Evolutionary conservation across 495 filamentous ascomycete genomes (phyloP), one percentile per base, ranked within the genome.

Genomic region (Xylaria acuta): DNA sequence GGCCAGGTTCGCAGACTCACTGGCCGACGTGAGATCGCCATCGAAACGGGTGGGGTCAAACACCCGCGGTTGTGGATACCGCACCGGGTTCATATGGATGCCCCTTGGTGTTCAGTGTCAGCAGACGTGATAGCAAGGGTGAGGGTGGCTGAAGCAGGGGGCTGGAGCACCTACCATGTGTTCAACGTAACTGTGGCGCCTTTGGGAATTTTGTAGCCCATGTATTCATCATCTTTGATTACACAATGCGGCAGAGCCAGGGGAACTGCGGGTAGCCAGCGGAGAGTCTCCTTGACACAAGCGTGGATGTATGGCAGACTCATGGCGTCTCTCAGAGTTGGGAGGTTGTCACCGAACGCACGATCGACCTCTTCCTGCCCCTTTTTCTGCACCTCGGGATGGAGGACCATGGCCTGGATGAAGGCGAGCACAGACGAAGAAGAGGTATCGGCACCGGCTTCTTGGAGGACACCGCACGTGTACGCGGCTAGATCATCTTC

Each of bases 261-360:
- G 1, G 86, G 81, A 1, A 83, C 82, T 16, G 85, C 81, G 20
- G 88, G 87, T 12, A 84, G 75, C 88, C 88, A 90, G 45, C 88
- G 81, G n/a, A 89, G 76, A 20, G 78, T 80, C 73, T 89, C 86
- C 73, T 88, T 87, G 51, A 85, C 81, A 12, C 84, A 77, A 5
- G 74, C 80, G 60, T 41, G 53, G 16, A 84, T 80, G 70, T 88
- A 90, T 2, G 85, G 86, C 20, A 89, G 73, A 34, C 80, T 76
- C 16, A 69, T 60, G 47, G 81, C 75, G 74, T 89, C 86, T 7
- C 78, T 77, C 71, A 86, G 86, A 60, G 70, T 79, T 1, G 88
- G 88, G 20, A 82, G 72, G 0, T 86, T 77, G 47, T 81, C 80
- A 8, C 75, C 74, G 16, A 75, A 73, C 2, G 34, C 59, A 32